Base-by-base conservation (phyloP, 768 basidiomycete species). In the Russula brevipes region DNA sequence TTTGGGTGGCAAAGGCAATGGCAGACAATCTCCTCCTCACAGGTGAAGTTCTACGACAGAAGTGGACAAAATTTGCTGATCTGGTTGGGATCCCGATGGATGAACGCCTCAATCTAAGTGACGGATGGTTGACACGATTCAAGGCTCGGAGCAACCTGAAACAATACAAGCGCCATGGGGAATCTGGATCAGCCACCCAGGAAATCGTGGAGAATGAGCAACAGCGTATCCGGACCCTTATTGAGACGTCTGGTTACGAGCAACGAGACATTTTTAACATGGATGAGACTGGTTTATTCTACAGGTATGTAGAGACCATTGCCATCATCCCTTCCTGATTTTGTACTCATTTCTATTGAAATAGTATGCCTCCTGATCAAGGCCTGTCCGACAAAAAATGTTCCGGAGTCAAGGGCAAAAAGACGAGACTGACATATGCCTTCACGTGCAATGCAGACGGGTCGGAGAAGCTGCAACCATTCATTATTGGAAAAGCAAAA, bases 211-310 rank as follows among this genome's bases (percentile, higher is more conserved):
- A 59, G 17, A 17, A 3, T 0, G 58, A 59, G 11, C 8, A 31
- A 7, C 4, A 35, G 1, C 12, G 41, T 2, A 10, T 59, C 7
- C 50, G 30, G 3, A 17, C 44, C 1, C 8, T 60, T 5, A 30
- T 60, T 3, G 1, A n/a, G 4, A 17, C 14, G 12, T 6, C 1
- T 24, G 17, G 17, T 1, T 38, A 38, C 6, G 5, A 38, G 30
- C 7, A 16, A 4, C 1, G 10, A 4, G 42, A 60, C 8, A 36
- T 60, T 10, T 59, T 53, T 11, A 53, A 60, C 4, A 53, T 38
- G 51, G 59, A 60, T n/a, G 42, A 60, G 12, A 60, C 51, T 1
- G 51, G 51, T 4, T 17, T 60, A n/a, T 53, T 53, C 30, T 60
- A 45, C 24, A 50, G 9, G 49, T 45, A 24, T 8, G 50, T 49